A percentile compares a stretch with the other conserved stretches of the same genome.
Conservation (phyloP, 768 basidiomycete species). For the Tulasnella sp. region DNA sequence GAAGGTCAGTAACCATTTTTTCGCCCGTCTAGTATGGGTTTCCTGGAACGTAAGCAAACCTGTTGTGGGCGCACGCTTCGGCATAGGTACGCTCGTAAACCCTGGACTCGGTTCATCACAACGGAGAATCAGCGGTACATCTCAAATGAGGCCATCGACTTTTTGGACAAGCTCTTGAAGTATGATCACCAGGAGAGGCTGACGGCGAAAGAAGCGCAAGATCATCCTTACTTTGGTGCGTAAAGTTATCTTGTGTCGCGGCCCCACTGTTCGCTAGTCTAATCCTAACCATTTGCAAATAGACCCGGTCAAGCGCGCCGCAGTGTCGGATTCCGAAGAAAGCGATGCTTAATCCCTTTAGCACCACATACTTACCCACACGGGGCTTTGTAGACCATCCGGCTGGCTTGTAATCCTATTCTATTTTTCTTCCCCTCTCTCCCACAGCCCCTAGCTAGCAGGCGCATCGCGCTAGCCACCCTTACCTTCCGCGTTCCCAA, state of each 20-base stretch:
- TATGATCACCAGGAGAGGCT: slow-evolving; percentile 68
- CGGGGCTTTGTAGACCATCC: neutral
- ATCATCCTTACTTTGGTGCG: slow-evolving; percentile 63
- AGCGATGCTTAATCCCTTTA: slow-evolving; percentile 22
- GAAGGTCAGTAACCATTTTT: slow-evolving; percentile 38
- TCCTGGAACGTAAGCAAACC: neutral
- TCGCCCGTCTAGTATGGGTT: neutral
- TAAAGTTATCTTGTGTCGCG: slow-evolving; percentile 17
- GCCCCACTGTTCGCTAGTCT: neutral
- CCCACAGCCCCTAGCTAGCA: neutral
- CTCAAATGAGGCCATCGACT: slow-evolving; percentile 59
- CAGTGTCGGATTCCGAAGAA: slow-evolving; percentile 23
- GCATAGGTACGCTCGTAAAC: slow-evolving; percentile 53
- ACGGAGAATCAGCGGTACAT: slow-evolving; percentile 55
- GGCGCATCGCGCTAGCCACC: neutral
- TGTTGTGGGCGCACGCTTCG: neutral
- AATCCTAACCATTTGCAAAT: slow-evolving; percentile 14
- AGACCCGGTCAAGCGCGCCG: slow-evolving; percentile 27
- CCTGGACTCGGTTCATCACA: slow-evolving; percentile 62
- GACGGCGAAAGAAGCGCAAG: slow-evolving; percentile 63
- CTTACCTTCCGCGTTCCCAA: slow-evolving; percentile 6
- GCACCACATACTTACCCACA: slow-evolving; percentile 3
- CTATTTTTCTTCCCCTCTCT: neutral
- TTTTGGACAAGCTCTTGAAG: slow-evolving; percentile 60
- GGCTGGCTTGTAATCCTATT: slow-evolving; percentile 4